These are phyloP conservation scores for Ogataea naganishii DNA, from an alignment of 805 yeast genomes.

Conservation along the genomic window DNA sequence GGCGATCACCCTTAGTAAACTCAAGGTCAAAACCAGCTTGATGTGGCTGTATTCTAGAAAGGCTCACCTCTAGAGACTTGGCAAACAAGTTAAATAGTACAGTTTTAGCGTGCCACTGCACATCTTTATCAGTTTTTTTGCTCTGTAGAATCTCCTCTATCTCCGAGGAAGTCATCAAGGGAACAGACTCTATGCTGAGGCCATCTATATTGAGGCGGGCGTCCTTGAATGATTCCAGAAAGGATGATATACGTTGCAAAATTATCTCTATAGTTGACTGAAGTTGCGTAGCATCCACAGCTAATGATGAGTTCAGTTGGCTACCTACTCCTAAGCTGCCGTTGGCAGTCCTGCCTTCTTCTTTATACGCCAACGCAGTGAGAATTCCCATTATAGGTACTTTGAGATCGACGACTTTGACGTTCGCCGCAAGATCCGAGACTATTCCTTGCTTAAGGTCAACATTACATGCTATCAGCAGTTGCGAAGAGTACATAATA, in stretches of 20 bases:
- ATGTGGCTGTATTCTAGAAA: constrained; percentile 10
- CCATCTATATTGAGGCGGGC: constrained; percentile 14
- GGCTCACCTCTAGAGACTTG: constrained; percentile 9
- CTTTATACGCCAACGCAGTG: not conserved
- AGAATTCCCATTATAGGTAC: constrained; percentile 12
- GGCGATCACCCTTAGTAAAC: constrained; percentile 32
- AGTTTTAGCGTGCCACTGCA: constrained; percentile 1
- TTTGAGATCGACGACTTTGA: constrained; percentile 6
- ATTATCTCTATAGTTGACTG: constrained; percentile 3
- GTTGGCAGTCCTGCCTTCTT: not conserved
- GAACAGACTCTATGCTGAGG: constrained; percentile 17
- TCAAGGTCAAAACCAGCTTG: constrained; percentile 38
- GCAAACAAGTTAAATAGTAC: constrained; percentile 10
- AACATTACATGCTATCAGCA: constrained; percentile 8
- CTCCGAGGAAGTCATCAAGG: constrained; percentile 10
- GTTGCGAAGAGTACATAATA: not conserved
- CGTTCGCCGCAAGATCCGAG: constrained; percentile 5
- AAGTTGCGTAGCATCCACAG: constrained; percentile 1
- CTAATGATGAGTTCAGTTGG: not conserved
- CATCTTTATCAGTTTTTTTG: constrained; percentile 3
- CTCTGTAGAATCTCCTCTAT: constrained; percentile 4
- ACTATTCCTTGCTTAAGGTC: constrained; percentile 12
- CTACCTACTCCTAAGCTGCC: no score
- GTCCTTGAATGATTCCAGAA: constrained; percentile 14
- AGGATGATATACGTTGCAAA: constrained; percentile 9